phyloP scores from a whole-genome alignment of 2,329 filamentous ascomycete genomes.

The Trichophyton rubrum region DNA sequence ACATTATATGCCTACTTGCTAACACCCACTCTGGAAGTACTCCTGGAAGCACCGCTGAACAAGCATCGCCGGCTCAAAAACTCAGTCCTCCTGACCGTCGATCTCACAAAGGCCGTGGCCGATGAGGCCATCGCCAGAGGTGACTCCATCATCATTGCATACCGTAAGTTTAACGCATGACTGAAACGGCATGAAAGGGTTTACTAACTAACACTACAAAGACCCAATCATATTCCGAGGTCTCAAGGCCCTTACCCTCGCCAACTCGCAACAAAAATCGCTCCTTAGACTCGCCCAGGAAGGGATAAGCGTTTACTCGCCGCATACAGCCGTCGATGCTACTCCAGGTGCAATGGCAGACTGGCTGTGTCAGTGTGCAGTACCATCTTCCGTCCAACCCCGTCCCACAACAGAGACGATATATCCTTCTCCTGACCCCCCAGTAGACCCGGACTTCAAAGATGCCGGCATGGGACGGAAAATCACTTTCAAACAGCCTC shows the following conservation, averaged over 20 bases:
- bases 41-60: constrained; percentile 56
- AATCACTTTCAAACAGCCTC: constrained; percentile 41
- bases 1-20: not conserved
- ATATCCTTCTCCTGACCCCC: constrained; percentile 27
- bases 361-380: constrained; percentile 82
- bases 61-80: constrained; percentile 46
- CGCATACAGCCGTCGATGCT: constrained; percentile 89
- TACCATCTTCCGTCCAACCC: not conserved
- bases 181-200: too few relatives aligned
- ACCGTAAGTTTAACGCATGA: constrained; percentile 47
- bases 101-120: constrained; percentile 77
- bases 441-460: constrained; percentile 27
- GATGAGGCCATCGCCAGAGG: constrained; percentile 72
- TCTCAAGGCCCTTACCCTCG: constrained; percentile 74
- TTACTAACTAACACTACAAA: not conserved
- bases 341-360: constrained; percentile 75
- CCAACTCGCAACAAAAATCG: constrained; percentile 74
- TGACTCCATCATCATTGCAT: constrained; percentile 72
- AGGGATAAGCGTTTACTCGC: constrained; percentile 89
- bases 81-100: constrained; percentile 70
- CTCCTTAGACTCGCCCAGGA: constrained; percentile 69
- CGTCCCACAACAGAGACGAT: constrained; percentile 30
- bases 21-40: constrained; percentile 34
- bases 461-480: constrained; percentile 51
- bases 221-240: constrained; percentile 95